Conservation (phyloP, 2,329 filamentous ascomycete genomes). For the Magnaporthales sp. region DNA sequence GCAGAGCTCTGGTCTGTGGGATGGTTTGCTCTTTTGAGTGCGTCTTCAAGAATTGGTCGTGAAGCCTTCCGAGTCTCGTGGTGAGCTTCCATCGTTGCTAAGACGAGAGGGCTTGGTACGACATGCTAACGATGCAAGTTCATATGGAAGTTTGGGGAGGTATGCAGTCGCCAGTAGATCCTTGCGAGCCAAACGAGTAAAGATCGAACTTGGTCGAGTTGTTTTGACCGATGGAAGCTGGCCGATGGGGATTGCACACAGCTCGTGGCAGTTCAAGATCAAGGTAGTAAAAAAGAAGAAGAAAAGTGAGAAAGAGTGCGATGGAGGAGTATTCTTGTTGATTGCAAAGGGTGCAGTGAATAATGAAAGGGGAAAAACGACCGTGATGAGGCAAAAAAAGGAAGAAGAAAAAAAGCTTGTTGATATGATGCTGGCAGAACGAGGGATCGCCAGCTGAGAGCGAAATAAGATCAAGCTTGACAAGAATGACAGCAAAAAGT, state of each 20-base stretch:
- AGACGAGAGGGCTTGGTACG: not conserved
- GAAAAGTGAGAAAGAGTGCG: not conserved
- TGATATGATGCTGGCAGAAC: not conserved
- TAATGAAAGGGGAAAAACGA: not conserved
- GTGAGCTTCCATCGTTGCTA: not conserved
- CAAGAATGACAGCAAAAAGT: not conserved
- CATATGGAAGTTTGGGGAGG: not conserved
- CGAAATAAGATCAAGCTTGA: not conserved
- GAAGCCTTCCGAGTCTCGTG: not conserved
- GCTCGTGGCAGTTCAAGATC: not conserved
- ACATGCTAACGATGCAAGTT: not conserved
- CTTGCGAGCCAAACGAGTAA: not conserved
- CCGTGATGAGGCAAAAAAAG: not conserved
- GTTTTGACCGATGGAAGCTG: not conserved
- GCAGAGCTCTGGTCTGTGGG: conserved; percentile 7
- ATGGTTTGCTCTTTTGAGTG: conserved; percentile 9
- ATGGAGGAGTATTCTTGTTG: not conserved
- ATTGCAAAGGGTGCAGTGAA: not conserved
- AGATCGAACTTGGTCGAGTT: not conserved
- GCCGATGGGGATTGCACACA: not conserved
- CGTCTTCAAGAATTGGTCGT: not conserved
- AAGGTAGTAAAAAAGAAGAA: not conserved
- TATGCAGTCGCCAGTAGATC: not conserved
- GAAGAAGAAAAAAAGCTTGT: not conserved
- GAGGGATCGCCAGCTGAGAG: not conserved